Percentiles rank a stretch among this genome's conserved stretches.
These are phyloP conservation scores for Pythium utonaiense DNA, from an alignment of 352 stramenopile species.

Conservation along the genomic window DNA sequence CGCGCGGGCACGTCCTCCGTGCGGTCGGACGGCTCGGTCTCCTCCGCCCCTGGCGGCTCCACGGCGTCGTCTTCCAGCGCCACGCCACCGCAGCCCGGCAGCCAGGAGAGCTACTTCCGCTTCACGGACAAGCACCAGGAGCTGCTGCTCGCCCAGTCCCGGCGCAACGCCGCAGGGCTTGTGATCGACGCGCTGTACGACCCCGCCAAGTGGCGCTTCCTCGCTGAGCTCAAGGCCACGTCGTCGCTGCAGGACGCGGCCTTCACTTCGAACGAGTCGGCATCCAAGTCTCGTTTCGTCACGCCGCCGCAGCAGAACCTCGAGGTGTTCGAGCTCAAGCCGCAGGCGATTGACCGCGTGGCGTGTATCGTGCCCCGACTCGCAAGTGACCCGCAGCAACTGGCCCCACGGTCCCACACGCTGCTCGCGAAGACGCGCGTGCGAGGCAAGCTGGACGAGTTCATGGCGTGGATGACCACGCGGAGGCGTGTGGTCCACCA, in stretches of 20 bases:
- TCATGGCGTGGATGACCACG: constrained; percentile 55
- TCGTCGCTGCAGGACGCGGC: constrained; percentile 6
- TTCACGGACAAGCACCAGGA: constrained; percentile 52
- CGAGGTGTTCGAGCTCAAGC: constrained; percentile 53
- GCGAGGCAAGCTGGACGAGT: constrained; percentile 55
- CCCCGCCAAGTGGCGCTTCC: constrained; percentile 62
- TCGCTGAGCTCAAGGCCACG: constrained; percentile 12
- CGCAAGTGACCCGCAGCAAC: constrained; percentile 18
- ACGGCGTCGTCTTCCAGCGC: neutral
- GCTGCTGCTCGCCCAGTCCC: constrained; percentile 41
- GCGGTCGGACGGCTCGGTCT: neutral
- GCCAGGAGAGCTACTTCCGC: constrained; percentile 43
- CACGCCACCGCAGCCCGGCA: neutral
- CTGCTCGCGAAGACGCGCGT: constrained; percentile 58
- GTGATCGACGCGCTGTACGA: constrained; percentile 58
- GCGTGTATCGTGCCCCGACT: constrained; percentile 40
- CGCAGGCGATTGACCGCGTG: constrained; percentile 42
- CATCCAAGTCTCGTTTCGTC: neutral
- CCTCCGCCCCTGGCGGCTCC: neutral
- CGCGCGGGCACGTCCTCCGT: neutral
- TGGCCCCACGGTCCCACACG: constrained; percentile 39
- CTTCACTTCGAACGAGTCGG: neutral
- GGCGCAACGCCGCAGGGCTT: constrained; percentile 49
- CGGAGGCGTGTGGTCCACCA: constrained; percentile 45
- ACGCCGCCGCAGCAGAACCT: constrained; percentile 20